phyloP scores from a whole-genome alignment of 2,329 filamentous ascomycete species.

The Fusarium pilosicola region DNA sequence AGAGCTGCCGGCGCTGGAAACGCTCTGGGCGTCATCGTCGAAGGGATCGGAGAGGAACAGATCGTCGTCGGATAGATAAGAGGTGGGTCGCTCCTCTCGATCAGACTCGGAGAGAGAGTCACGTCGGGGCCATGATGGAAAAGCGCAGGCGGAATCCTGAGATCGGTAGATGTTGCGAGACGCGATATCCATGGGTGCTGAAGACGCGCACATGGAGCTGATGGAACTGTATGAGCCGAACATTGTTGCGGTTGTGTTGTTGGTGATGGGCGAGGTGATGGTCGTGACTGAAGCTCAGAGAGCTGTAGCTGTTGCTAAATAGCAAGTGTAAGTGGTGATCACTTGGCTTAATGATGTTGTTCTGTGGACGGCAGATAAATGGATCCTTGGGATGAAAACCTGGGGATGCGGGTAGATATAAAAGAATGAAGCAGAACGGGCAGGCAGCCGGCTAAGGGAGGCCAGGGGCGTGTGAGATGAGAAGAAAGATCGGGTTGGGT shows the following conservation, averaged over 20 bases:
- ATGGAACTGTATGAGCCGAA: conserved; percentile 62
- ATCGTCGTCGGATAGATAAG: conserved; percentile 72
- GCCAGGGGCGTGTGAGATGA: conserved; percentile 34
- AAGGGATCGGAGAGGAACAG: conserved; percentile 64
- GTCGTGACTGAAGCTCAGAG: conserved; percentile 32
- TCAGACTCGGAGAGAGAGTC: conserved; percentile 59
- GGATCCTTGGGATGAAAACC: conserved; percentile 30
- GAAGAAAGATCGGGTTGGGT: conserved; percentile 12
- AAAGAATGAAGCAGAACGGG: conserved; percentile 40
- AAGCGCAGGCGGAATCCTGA: conserved; percentile 62
- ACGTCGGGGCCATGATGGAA: conserved; percentile 68
- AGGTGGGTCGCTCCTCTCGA: conserved; percentile 58
- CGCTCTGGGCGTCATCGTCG: conserved; percentile 61
- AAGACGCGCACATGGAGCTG: conserved; percentile 58
- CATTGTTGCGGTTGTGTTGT: conserved; percentile 51
- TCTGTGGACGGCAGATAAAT: conserved; percentile 32
- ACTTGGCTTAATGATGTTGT: conserved; percentile 29
- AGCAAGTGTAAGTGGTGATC: conserved; percentile 31
- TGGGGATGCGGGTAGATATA: conserved; percentile 44
- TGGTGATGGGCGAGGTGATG: conserved; percentile 36
- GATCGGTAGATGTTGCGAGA: conserved; percentile 52
- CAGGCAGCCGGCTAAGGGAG: conserved; percentile 41
- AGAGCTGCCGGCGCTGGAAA: conserved; percentile 58
- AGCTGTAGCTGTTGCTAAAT: conserved; percentile 29
- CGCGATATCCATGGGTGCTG: conserved; percentile 59